Conservation (phyloP, 148 eudicot species). For the Rhododendron simsii region DNA sequence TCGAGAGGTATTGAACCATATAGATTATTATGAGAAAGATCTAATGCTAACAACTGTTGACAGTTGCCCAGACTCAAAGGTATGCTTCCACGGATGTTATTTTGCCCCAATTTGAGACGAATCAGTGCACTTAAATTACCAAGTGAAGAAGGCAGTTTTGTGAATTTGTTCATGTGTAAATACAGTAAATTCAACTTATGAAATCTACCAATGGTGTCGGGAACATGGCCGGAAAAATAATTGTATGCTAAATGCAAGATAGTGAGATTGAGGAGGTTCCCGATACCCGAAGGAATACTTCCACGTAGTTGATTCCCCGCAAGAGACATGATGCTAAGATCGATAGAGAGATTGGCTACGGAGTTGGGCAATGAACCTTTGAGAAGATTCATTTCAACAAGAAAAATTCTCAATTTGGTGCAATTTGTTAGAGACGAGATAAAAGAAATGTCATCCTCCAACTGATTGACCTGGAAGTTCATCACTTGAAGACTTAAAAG, state of each 20-base stretch:
- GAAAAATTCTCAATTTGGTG: too few species aligned
- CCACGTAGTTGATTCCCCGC: background rate
- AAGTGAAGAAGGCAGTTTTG: too few species aligned
- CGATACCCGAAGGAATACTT: background rate
- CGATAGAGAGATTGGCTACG: background rate
- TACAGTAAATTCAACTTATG: background rate
- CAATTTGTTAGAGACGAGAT: too few species aligned
- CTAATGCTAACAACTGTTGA: too few species aligned
- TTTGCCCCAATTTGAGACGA: too few species aligned
- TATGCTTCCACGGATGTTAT: too few species aligned
- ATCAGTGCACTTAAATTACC: too few species aligned
- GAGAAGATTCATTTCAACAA: too few species aligned
- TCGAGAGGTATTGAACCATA: background rate
- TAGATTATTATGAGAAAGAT: too few species aligned
- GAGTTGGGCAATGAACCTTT: background rate
- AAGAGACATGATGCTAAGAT: rapidly evolving
- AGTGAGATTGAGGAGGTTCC: background rate
- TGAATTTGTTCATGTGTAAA: background rate
- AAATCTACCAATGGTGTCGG: background rate
- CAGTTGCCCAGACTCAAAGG: too few species aligned
- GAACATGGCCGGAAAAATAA: background rate
- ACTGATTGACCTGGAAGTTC: rapidly evolving
- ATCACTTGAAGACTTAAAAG: background rate
- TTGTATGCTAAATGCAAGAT: rapidly evolving
- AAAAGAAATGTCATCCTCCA: background rate